Base-by-base conservation (phyloP, 2,329 filamentous ascomycete genomes). In the Venturia asperata region DNA sequence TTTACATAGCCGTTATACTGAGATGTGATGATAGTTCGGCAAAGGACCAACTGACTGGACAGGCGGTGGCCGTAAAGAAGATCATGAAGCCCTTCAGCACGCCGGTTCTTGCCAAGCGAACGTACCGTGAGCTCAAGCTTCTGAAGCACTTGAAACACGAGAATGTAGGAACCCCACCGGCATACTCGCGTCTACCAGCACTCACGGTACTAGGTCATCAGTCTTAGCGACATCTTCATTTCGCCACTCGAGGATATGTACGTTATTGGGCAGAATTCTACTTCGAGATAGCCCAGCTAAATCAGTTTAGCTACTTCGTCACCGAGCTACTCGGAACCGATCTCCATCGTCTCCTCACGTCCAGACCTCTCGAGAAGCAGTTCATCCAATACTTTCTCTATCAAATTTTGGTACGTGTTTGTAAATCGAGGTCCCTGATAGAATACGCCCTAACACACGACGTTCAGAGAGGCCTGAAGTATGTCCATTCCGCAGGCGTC, bases 51-150 rank as follows among this genome's bases (percentile, higher is more conserved):
- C 91, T 99, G 78, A 97, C 94, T 67, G 90, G 86, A 76, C 92
- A 97, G 78, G 92, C 92, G 78, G 94, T 99, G 68, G 94, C 94
- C 67, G 92, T 99, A 76, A 99, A 99, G 85, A 99, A 99, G 86
- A 99, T 99, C 75, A 97, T 99, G 93, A 99, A 97, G 83, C 94
- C 94, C 11, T 99, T 99, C 80, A 97, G 92, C 83, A 99, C 94
- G n/a, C 92, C 94, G 0, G 94, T 99, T 66, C 83, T 99, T 61
- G 94, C 94, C 66, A 99, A 99, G 83, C 86, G 94, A 75, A 99
- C 94, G 70, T 99, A 99, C 78, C 88, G 94, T 74, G 94, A 99
- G 78, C 81, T 99, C 75, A 99, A 97, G 82, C 85, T 99, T 68
- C 82, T 99, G 74, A 99, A 97, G 82, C 94, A 99, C 75, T 82